These are phyloP conservation scores for Metarhizium sp. DNA, from an alignment of 2,329 filamentous ascomycete genomes.

Conservation along the genomic window DNA sequence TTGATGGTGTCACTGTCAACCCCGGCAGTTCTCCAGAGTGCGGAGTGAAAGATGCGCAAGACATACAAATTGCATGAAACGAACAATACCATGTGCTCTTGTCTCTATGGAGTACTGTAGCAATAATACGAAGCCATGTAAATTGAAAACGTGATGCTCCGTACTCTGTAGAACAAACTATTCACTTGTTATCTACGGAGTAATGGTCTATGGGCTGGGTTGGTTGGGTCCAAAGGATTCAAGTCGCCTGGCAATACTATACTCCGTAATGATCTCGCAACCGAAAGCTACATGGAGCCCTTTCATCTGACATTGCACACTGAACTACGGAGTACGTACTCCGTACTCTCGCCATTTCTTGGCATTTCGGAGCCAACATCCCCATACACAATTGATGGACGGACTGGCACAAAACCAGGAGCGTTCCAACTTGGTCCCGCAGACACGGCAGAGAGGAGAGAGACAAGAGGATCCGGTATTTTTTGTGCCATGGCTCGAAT, in stretches of 20 bases:
- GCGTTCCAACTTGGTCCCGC: background rate
- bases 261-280: too few species aligned
- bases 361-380: too few species aligned
- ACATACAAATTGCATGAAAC: background rate
- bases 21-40: background rate
- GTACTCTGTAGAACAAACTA: too few species aligned
- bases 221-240: background rate
- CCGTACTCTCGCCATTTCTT: too few species aligned
- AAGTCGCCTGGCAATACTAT: background rate
- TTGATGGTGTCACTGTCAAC: background rate
- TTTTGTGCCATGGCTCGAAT: background rate
- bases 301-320: too few species aligned
- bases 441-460: background rate
- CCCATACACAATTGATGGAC: background rate
- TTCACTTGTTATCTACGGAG: too few species aligned
- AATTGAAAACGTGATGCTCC: too few species aligned
- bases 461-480: background rate
- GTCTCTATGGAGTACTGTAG: too few species aligned
- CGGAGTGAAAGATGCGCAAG: background rate
- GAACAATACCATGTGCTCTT: too few species aligned
- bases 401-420: background rate
- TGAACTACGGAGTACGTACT: too few species aligned
- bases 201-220: too few species aligned
- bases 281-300: background rate
- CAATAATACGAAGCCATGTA: too few species aligned